Base-by-base conservation (phyloP, 768 basidiomycete genomes). In the Antrodiella citrinella region DNA sequence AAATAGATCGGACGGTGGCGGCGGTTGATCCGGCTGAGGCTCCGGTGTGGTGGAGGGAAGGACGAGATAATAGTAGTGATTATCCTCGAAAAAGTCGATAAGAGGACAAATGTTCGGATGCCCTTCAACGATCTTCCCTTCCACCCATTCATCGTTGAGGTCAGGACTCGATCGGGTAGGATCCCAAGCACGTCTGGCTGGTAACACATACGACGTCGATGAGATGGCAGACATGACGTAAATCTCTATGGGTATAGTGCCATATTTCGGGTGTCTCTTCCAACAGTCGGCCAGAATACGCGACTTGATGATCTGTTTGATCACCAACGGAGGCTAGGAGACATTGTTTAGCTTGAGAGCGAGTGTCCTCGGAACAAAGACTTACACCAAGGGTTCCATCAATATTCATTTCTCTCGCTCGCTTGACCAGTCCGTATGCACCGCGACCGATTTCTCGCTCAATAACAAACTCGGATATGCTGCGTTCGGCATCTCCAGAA, bases 261-360 rank as follows among this genome's bases (percentile, higher is more conserved):
- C 95, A 65, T 89, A 80, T 54, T 85, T 81, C 40, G 89, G 87
- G 65, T 99, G 95, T 62, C 89, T 90, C 72, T 98, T 98, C 96
- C 96, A 99, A 67, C 95, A 98, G 70, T 99, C 95, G 24, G 95
- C 95, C 47, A 99, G 78, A 52, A 99, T 99, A 47, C 96, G 88
- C 44, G 91, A 93, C 68, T 98, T 98, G 73, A 98, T 94, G 61
- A 98, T 85, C 67, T 96, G 94, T 63, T 99, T 99, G 69, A 99
- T 92, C 59, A 99, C 86, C 52, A 96, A 70, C 30, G 87, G 82
- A 3, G 92, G 86, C 91, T 93, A 50, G 51, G 30, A 47, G 45
- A 20, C n/a, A 51, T 55, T 45, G 57, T 41, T 39, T 38, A 39
- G 47, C n/a, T n/a, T 45, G 57, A 53, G 39, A 45, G 45, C 50